Evolutionary conservation across 2,329 filamentous ascomycete species (phyloP), one percentile per base, ranked within the genome.

Genomic region (Aspergillus novofumigatus): DNA sequence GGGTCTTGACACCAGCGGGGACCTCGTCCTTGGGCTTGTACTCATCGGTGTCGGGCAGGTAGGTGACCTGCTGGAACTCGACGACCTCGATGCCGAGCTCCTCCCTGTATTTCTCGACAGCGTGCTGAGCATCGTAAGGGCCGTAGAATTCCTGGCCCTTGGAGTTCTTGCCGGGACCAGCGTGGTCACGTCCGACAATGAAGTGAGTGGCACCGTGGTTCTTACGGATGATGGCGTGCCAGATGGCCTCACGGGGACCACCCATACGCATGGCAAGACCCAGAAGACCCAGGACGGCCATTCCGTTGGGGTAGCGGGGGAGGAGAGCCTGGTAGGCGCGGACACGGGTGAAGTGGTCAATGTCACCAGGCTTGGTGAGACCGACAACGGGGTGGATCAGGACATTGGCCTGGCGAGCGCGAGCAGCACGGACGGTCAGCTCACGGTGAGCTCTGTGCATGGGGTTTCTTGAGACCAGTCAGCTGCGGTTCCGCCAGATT

Each of bases 191-290:
- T 60, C 94, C 94, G 65, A 99, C 92, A 69, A 99, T 99, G 83
- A 99, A 99, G 84, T 99, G 94, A 17, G 94, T 97, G 50, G 93
- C 92, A 70, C 94, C 94, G 80, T 97, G 92, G 80, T 99, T 99
- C 88, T 97, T 99, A 75, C 94, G 92, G 83, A 99, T 99, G 71
- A 99, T 96, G 72, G 94, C 94, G 83, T 99, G 94, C 94, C 94
- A 99, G 80, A 99, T 92, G 67, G 94, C 94, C 82, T 99, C 94
- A 66, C 94, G 91, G 62, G 94, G 94, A 69, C 94, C 94, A 72
- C 92, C 94, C 94, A 99, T 99, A 74, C 94, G 90, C 94, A 99
- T 99, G 69, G 94, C 94, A 63, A 99, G 84, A 58, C 92, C 92
- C 54, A 99, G 85, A 45, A 99, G 90, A 77, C 92, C 93, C 64